Percentiles rank a stretch among this genome's conserved stretches.
Evolutionary conservation across 768 basidiomycete genomes (phyloP).

Genomic region (Psilocybe cyanescens): DNA sequence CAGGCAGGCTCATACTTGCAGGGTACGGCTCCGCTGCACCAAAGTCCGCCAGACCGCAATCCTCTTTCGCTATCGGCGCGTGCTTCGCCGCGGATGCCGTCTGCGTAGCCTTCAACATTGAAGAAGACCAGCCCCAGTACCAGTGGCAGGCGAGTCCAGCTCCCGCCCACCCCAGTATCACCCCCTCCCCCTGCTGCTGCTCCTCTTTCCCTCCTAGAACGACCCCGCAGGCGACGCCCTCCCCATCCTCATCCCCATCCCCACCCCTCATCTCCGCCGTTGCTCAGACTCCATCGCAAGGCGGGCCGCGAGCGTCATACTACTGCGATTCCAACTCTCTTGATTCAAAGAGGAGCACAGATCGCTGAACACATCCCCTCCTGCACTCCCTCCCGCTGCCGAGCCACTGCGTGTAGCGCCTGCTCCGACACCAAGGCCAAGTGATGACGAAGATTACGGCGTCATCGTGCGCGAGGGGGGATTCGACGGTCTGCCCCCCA

Average conservation of each 20-base stretch:
- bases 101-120: background rate
- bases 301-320: constrained; percentile 77
- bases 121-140: constrained; percentile 9
- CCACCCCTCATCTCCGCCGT: constrained; percentile 20
- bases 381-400: constrained; percentile 26
- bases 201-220: too few relatives aligned
- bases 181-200: constrained; percentile 23
- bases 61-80: constrained; percentile 21
- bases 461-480: constrained; percentile 9
- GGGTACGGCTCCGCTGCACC: constrained; percentile 4
- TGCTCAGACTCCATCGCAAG: constrained; percentile 57
- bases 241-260: background rate
- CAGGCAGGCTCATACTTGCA: constrained; percentile 70
- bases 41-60: constrained; percentile 54
- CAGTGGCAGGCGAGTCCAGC: constrained; percentile 43
- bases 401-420: too few relatives aligned
- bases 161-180: constrained; percentile 62
- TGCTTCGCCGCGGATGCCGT: constrained; percentile 2
- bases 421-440: background rate
- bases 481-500: background rate
- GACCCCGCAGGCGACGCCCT: constrained; percentile 7
- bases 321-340: constrained; percentile 14
- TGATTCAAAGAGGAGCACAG: constrained; percentile 44
- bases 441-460: constrained; percentile 12
- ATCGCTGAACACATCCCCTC: constrained; percentile 75